Base-by-base conservation (phyloP, 352 stramenopile genomes). In the Globisporangium takayamanum region DNA sequence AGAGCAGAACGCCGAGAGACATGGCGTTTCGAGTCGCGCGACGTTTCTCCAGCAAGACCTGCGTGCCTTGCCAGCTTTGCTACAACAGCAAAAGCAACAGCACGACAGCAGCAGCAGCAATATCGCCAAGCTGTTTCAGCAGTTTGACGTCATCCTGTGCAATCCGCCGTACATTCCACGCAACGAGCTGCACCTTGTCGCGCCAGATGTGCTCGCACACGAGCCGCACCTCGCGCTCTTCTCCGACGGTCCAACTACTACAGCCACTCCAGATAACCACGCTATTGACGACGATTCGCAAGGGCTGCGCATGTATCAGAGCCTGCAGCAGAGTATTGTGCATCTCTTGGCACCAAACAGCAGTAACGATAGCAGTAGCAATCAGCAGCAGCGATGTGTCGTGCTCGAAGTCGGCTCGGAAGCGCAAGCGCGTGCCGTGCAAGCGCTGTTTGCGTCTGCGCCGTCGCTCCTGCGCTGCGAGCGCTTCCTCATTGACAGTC, bases 191-290 rank as follows among this genome's bases (percentile, higher is more conserved):
- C 50, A 71, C 44, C 70, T 89, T n/a, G 68, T 93, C 2, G 79
- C 69, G 5, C 37, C 59, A 3, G 78, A 89, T 22, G 79, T 90
- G 15, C 63, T 90, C 0, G 59, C 76, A 25, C 71, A 87, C 56
- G 84, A 94, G 51, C 84, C 84, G 0, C 84, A 94, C 30, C 48
- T 79, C 2, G 84, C 84, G 8, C 55, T 94, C 8, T 94, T 94
- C 70, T 72, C 84, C 2, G 73, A 76, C 39, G 77, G 75, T 8
- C 68, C 63, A 3, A 56, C 62, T 12, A 57, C 55, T 15, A 14
- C 14, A 20, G 2, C 36, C 7, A 25, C 3, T 8, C 7, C 37
- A 5, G 18, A 56, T 3, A 2, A 10, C 5, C 22, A 45, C 5
- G 28, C 42, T 14, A 39, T 30, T 15, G 53, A 62, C 33, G 50